Conservation (phyloP, 192 early-diverging fungal species). For the Piromyces finnis region DNA sequence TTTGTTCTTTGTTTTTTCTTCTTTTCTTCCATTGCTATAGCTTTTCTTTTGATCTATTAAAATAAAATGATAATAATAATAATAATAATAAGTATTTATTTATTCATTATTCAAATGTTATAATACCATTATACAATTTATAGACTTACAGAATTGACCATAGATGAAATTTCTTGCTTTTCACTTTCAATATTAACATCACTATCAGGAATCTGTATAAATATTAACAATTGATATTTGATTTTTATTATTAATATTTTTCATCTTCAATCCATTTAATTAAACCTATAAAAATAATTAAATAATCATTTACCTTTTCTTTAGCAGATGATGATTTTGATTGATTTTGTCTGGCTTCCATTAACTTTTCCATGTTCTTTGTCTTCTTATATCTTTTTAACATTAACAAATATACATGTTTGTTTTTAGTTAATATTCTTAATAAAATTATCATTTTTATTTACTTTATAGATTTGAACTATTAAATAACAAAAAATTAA, state of each 20-base stretch:
- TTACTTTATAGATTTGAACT: no score
- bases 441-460: no score
- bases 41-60: not conserved
- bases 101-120: no score
- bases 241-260: no score
- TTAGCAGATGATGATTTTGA: not conserved
- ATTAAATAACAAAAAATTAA: not conserved
- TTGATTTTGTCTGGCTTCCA: constrained; percentile 14
- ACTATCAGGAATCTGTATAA: not conserved
- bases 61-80: not conserved
- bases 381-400: constrained; percentile 68
- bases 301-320: not conserved
- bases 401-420: no score
- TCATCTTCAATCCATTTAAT: no score
- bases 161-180: not conserved
- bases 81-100: no score
- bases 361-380: constrained; percentile 51
- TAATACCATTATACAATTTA: not conserved
- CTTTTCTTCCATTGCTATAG: not conserved
- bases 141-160: not conserved
- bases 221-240: no score
- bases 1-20: not conserved
- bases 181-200: not conserved
- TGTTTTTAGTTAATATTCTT: no score
- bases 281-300: no score